A percentile compares a stretch with the other conserved stretches of the same genome.
phyloP scores from a whole-genome alignment of 78 protist genomes.

The Emiliania huxleyi region DNA sequence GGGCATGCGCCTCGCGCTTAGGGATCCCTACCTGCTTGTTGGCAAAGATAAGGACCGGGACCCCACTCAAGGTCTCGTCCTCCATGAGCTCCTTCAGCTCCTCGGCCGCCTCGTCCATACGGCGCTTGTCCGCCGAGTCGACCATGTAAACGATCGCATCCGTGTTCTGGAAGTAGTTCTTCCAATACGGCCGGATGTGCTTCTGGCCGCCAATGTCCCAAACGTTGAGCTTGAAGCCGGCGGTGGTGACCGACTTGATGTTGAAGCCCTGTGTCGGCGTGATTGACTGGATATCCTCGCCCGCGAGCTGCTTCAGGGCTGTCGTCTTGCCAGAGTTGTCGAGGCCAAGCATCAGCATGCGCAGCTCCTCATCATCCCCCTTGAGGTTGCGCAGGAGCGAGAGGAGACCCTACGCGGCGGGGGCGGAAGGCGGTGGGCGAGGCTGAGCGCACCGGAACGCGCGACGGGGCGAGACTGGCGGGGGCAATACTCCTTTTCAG shows the following conservation, averaged over 20 bases:
- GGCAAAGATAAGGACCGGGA: conserved; percentile 69
- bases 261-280: conserved; percentile 89
- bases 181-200: conserved; percentile 85
- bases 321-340: too few relatives aligned
- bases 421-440: too few relatives aligned
- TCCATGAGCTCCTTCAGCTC: conserved; percentile 40
- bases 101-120: conserved; percentile 60
- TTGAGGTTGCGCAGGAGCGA: conserved; percentile 53
- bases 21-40: too few relatives aligned
- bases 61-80: conserved; percentile 41
- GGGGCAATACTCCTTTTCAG: too few relatives aligned
- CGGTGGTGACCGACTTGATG: conserved; percentile 70
- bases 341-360: conserved; percentile 84
- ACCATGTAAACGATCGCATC: conserved; percentile 68
- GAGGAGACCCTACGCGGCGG: conserved; percentile 85
- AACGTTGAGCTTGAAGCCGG: conserved; percentile 80
- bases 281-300: conserved; percentile 49
- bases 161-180: conserved; percentile 72
- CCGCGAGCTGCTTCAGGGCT: too few relatives aligned
- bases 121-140: conserved; percentile 52
- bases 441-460: too few relatives aligned
- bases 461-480: too few relatives aligned
- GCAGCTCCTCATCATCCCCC: conserved; percentile 61
- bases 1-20: too few relatives aligned
- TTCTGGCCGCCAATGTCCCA: conserved; percentile 90